These are phyloP conservation scores for Penicillium lividum DNA, from an alignment of 495 filamentous ascomycete genomes.

Conservation along the genomic window DNA sequence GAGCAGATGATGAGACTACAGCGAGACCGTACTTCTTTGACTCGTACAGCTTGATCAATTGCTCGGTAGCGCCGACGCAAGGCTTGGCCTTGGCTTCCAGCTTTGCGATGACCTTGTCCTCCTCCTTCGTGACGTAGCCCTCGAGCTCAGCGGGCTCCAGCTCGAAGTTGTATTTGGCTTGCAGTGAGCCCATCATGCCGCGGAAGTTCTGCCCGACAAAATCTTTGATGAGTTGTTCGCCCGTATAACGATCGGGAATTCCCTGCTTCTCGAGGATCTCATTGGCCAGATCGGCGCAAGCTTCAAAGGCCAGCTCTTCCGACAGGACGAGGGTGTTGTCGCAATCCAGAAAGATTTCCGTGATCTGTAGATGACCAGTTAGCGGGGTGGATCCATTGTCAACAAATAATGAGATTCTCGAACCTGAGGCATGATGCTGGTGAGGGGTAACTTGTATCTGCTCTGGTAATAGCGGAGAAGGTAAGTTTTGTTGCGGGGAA, in stretches of 20 bases:
- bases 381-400: slow-evolving; percentile 17
- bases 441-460: neutral
- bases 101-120: slow-evolving; percentile 82
- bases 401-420: slow-evolving; percentile 5
- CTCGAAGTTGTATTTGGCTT: slow-evolving; percentile 73
- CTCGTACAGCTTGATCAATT: slow-evolving; percentile 64
- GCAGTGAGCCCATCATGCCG: slow-evolving; percentile 78
- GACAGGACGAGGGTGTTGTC: slow-evolving; percentile 97
- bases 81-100: slow-evolving; percentile 67
- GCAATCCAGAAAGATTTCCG: slow-evolving; percentile 89
- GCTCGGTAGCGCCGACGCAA: slow-evolving; percentile 71
- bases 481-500: neutral
- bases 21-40: slow-evolving; percentile 71
- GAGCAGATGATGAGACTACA: slow-evolving; percentile 79
- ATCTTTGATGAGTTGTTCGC: slow-evolving; percentile 73
- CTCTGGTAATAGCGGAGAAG: neutral
- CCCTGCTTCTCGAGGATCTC: slow-evolving; percentile 72
- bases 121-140: slow-evolving; percentile 74
- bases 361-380: slow-evolving; percentile 55
- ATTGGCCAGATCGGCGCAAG: slow-evolving; percentile 90
- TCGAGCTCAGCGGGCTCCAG: slow-evolving; percentile 69
- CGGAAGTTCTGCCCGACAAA: slow-evolving; percentile 98
- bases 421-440: slow-evolving; percentile 51
- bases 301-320: slow-evolving; percentile 90
- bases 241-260: slow-evolving; percentile 74